A percentile compares a stretch with the other conserved stretches of the same genome.
These are phyloP conservation scores for Trypanosoma avium DNA, from an alignment of 208 protist genomes.

Conservation along the genomic window DNA sequence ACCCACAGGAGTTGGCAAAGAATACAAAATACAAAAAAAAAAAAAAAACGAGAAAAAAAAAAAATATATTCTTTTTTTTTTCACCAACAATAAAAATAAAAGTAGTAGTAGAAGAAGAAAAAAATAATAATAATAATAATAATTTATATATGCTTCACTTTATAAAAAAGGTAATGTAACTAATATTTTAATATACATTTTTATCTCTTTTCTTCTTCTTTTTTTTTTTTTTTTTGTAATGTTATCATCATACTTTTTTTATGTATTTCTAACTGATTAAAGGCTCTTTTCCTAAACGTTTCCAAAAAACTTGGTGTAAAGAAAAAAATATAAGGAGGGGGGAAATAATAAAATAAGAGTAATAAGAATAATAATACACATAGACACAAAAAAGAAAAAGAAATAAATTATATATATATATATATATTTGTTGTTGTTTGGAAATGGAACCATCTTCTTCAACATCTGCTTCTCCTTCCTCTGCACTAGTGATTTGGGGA, in stretches of 20 bases:
- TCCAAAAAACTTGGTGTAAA: no score
- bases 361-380: not conserved
- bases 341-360: no score
- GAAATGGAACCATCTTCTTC: constrained; percentile 13
- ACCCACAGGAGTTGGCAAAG: constrained; percentile 9
- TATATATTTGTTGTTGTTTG: constrained; percentile 14
- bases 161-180: not conserved
- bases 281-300: constrained; percentile 1
- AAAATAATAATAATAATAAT: not conserved
- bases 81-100: no score
- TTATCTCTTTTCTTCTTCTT: not conserved
- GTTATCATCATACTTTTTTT: not conserved
- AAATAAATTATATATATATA: constrained; percentile 16
- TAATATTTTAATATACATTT: not conserved
- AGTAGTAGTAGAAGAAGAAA: constrained; percentile 1
- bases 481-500: constrained; percentile 72
- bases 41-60: not conserved
- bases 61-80: no score
- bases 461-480: constrained; percentile 3
- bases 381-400: not conserved
- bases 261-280: no score
- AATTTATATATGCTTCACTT: no score
- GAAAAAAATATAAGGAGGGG: no score
- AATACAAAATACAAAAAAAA: not conserved
- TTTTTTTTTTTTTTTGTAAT: constrained; percentile 11